Conservation (phyloP, 257 asterid species). For the Nicotiana undulata region DNA sequence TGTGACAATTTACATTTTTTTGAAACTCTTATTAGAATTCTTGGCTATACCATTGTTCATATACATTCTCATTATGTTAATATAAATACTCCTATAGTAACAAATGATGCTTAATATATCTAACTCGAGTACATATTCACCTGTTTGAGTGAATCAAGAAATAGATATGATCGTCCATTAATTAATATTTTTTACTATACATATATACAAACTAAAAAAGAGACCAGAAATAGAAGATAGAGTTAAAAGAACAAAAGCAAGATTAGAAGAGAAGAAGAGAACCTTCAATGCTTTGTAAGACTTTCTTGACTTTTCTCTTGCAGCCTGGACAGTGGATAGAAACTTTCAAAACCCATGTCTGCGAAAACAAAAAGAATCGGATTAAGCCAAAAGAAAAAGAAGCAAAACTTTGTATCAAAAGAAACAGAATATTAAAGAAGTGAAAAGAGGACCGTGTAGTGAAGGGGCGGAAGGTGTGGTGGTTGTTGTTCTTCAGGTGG, state of each 20-base stretch:
- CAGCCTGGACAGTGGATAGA: constrained; percentile 93
- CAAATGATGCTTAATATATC: neutral
- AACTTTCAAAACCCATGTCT: constrained; percentile 78
- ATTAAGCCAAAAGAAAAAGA: neutral
- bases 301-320: constrained; percentile 72
- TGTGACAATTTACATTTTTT: no score
- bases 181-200: neutral
- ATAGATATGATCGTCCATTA: neutral
- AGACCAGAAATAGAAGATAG: neutral
- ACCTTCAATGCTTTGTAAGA: constrained; percentile 73
- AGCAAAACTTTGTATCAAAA: neutral
- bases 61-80: neutral
- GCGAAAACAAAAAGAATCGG: constrained; percentile 6
- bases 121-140: neutral
- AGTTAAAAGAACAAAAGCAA: neutral
- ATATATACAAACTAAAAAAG: neutral
- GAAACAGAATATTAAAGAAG: neutral
- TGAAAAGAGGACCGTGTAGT: constrained; percentile 42
- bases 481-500: constrained; percentile 37
- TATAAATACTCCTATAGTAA: no score
- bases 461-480: constrained; percentile 33
- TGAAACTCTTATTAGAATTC: no score
- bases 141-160: neutral
- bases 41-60: no score
- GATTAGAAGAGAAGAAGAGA: neutral